These are phyloP conservation scores for Colletotrichum cordylinicola DNA, from an alignment of 2,329 filamentous ascomycete genomes.

Conservation along the genomic window DNA sequence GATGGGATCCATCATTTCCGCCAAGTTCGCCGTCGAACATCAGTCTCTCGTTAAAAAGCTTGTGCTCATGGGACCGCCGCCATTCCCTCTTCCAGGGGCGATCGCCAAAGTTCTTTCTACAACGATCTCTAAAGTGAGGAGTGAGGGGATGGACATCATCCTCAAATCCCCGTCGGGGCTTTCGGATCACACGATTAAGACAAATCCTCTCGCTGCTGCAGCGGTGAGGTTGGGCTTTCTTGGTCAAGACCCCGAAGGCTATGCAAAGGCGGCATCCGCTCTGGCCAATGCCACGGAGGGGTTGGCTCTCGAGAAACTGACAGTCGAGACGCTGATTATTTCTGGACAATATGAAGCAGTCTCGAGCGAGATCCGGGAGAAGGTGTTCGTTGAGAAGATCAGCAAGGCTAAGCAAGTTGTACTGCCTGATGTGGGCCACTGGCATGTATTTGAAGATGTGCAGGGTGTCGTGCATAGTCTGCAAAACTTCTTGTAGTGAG, in stretches of 20 bases:
- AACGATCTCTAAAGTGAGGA: conserved; percentile 43
- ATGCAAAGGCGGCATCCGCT: conserved; percentile 58
- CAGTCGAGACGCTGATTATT: conserved; percentile 42
- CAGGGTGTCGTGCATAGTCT: conserved; percentile 37
- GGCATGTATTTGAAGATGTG: conserved; percentile 55
- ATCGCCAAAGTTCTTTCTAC: conserved; percentile 32
- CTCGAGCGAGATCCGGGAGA: conserved; percentile 29
- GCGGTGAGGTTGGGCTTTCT: conserved; percentile 50
- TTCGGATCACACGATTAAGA: conserved; percentile 38
- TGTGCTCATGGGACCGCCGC: conserved; percentile 52
- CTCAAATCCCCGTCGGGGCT: conserved; percentile 33
- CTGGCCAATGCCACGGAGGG: conserved; percentile 43
- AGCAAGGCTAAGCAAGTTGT: conserved; percentile 33
- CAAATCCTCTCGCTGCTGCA: conserved; percentile 44
- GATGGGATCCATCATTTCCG: conserved; percentile 55
- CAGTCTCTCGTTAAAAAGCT: conserved; percentile 47
- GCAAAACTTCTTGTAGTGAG: not conserved
- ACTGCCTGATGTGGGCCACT: conserved; percentile 51
- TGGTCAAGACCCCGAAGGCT: conserved; percentile 55
- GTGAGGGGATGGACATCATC: conserved; percentile 48
- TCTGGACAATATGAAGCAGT: conserved; percentile 49
- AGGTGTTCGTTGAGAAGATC: conserved; percentile 30
- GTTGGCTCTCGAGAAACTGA: conserved; percentile 37
- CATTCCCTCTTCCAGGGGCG: conserved; percentile 43
- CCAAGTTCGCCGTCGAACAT: conserved; percentile 43